Base-by-base conservation (phyloP, 73 alveolate genomes). In the Paramecium sonneborni region DNA sequence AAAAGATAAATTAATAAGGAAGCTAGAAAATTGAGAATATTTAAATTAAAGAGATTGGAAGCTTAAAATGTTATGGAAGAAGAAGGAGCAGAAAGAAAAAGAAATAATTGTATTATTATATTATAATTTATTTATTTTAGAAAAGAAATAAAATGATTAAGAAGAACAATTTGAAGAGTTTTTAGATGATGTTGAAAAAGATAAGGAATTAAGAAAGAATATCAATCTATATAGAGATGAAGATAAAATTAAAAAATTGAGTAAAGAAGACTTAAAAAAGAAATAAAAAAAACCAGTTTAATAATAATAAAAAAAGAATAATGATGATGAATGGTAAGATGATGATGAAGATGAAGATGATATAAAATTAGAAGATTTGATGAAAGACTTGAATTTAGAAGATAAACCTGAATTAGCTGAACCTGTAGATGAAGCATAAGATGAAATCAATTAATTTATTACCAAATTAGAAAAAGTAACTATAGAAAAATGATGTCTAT, bases 111-210 rank as follows among this genome's bases (percentile, higher is more conserved):
- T 20, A 52, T 32, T 32, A 68, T 11, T 18, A 52, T 12, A 3
- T 52, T 15, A 15, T 18, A 3, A 5, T 21, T 67, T 35, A 35
- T 12, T 1, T 30, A 30, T 30, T 89, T 37, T 82, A 93, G 56
- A 57, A 70, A 39, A 93, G 97, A 93, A 90, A 86, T 57, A 24
- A 82, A 26, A 67, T 15, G 57, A 48, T 24, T 76, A 91, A 15
- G 95, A 91, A 11, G 57, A 76, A 38, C 41, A 55, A 69, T 91
- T 91, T 21, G 95, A 91, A 62, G 95, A 85, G 12, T 88, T 88
- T 38, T 56, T 88, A 88, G 94, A 88, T 88, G 94, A 88, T 72
- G 87, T 88, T 10, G 94, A 52, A 38, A 76, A 82, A 20, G 94
- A 88, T 69, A 76, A 76, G n/a, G 91, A 69, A 6, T 21, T 88